Conservation (phyloP, 192 early-diverging fungal species). For the Podila epigama region DNA sequence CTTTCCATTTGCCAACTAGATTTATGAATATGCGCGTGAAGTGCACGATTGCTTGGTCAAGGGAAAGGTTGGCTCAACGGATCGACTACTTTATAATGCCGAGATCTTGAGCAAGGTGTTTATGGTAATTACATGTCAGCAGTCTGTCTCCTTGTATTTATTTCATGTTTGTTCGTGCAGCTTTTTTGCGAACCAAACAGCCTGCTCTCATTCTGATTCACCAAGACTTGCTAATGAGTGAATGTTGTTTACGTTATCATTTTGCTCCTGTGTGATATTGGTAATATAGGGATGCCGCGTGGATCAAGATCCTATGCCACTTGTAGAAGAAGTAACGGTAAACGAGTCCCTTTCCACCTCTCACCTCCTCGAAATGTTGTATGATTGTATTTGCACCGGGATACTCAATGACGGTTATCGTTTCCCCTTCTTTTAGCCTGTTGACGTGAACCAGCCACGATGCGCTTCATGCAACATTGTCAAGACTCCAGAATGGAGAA, state of each 20-base stretch:
- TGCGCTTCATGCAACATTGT: conserved; percentile 45
- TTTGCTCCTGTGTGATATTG: too few relatives aligned
- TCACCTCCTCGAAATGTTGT: background rate
- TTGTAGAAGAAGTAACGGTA: conserved; percentile 24
- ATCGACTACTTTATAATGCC: conserved; percentile 43
- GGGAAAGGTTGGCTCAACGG: conserved; percentile 30
- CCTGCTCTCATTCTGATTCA: background rate
- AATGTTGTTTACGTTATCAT: background rate
- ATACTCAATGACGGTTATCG: too few relatives aligned
- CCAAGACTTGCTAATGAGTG: background rate
- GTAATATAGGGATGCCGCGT: conserved; percentile 25
- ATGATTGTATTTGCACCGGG: background rate
- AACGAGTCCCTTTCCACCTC: background rate
- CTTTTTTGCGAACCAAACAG: background rate
- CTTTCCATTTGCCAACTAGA: conserved; percentile 10
- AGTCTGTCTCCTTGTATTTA: background rate
- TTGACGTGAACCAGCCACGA: conserved; percentile 26
- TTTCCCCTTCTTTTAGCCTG: background rate
- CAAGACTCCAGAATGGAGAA: conserved; percentile 50
- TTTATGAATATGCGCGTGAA: conserved; percentile 47
- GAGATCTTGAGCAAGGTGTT: conserved; percentile 47
- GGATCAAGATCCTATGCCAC: conserved; percentile 31
- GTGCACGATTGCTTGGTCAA: conserved; percentile 45
- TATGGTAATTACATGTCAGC: conserved; percentile 11
- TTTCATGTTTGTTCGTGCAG: background rate